phyloP scores from a whole-genome alignment of 805 yeast genomes.

The Saccharomycopsis sp. region DNA sequence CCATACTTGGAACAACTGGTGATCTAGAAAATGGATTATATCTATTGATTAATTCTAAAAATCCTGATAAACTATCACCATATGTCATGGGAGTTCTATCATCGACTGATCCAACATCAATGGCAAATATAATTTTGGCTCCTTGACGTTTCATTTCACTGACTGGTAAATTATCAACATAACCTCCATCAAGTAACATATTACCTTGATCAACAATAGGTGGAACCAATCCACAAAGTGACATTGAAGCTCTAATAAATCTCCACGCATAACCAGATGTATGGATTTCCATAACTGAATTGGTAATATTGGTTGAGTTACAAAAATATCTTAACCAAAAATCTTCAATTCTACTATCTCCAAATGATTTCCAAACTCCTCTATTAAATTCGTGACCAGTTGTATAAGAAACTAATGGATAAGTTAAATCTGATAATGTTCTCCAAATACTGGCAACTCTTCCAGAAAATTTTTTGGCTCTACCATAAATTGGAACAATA shows the following conservation, averaged over 20 bases:
- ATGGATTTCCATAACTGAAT: constrained; percentile 91
- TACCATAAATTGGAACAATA: constrained; percentile 80
- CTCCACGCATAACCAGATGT: constrained; percentile 92
- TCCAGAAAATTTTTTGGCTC: constrained; percentile 77
- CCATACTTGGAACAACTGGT: constrained; percentile 88
- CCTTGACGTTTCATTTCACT: constrained; percentile 86
- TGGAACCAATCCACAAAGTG: constrained; percentile 87
- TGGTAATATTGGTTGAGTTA: constrained; percentile 90
- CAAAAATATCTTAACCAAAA: constrained; percentile 87
- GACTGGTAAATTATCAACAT: constrained; percentile 88
- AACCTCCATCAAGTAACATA: constrained; percentile 94
- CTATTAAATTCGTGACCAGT: constrained; percentile 97
- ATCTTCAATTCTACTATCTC: constrained; percentile 87
- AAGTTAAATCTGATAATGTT: constrained; percentile 70
- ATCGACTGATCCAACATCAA: constrained; percentile 93
- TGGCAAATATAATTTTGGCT: constrained; percentile 78
- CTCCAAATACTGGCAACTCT: constrained; percentile 84
- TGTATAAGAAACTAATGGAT: constrained; percentile 88
- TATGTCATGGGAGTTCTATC: constrained; percentile 83
- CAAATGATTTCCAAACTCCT: constrained; percentile 95
- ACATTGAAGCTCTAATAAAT: constrained; percentile 92
- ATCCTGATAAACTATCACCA: constrained; percentile 88
- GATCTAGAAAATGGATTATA: constrained; percentile 83
- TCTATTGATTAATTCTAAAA: constrained; percentile 80
- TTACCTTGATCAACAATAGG: constrained; percentile 79